These are phyloP conservation scores for Cordyceps javanica DNA, from an alignment of 2,329 filamentous ascomycete species.

Conservation along the genomic window DNA sequence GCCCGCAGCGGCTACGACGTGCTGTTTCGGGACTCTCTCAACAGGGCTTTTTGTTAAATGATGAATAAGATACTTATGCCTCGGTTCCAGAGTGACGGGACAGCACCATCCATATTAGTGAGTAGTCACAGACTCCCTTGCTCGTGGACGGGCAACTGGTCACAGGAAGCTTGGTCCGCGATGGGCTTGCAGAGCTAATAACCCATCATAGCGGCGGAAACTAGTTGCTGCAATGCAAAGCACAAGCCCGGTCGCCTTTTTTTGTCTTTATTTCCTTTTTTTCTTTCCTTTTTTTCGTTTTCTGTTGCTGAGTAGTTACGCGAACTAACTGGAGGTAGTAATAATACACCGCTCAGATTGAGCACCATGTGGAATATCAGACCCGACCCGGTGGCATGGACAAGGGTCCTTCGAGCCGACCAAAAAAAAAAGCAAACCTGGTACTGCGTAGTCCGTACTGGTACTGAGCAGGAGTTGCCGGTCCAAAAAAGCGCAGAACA, in stretches of 20 bases:
- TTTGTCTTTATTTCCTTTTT: not conserved
- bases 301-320: not conserved
- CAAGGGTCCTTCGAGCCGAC: not conserved
- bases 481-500: not conserved
- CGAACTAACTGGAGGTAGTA: not conserved
- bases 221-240: slow-evolving; percentile 6
- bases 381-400: not conserved
- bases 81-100: not conserved
- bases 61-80: too few species aligned
- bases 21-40: not conserved
- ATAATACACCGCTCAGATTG: slow-evolving; percentile 4
- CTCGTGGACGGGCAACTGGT: not conserved
- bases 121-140: not conserved
- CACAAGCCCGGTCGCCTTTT: not conserved
- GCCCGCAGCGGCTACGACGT: not conserved
- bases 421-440: not conserved
- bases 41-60: too few species aligned
- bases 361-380: not conserved
- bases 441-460: not conserved
- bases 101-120: not conserved
- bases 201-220: not conserved
- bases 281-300: not conserved
- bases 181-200: not conserved
- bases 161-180: not conserved
- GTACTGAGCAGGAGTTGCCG: too few species aligned